Evolutionary conservation across 176 grass and related monocot genomes (phyloP).

Genomic region (Triticum turgidum): DNA sequence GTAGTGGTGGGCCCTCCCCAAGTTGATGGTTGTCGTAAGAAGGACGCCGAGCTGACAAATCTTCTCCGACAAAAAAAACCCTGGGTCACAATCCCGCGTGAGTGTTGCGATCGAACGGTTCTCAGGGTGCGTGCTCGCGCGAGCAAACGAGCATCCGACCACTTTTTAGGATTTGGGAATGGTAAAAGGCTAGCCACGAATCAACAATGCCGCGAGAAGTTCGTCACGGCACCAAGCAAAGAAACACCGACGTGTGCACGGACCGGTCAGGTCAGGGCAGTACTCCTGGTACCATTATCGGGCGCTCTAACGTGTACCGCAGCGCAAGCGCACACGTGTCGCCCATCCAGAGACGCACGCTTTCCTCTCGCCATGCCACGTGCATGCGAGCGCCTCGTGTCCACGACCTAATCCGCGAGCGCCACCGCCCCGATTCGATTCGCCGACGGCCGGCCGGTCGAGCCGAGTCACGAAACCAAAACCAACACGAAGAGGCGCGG

Average conservation of each 20-base stretch:
- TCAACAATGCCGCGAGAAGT: background rate
- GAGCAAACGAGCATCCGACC: too few relatives aligned
- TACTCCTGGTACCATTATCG: background rate
- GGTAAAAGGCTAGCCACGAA: too few relatives aligned
- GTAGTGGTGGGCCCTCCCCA: too few relatives aligned
- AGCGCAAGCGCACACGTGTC: background rate
- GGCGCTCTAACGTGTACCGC: background rate
- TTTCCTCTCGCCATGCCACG: background rate
- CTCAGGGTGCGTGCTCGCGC: too few relatives aligned
- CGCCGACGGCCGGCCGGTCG: background rate
- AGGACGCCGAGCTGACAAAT: too few relatives aligned
- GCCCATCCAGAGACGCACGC: background rate
- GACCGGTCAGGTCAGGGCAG: background rate
- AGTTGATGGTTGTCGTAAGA: too few relatives aligned
- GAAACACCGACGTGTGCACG: background rate
- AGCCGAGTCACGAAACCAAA: background rate
- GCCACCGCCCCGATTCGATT: background rate
- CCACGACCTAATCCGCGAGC: background rate
- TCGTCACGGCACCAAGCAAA: background rate
- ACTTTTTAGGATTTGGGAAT: too few relatives aligned
- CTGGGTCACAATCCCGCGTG: too few relatives aligned
- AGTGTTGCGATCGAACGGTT: too few relatives aligned
- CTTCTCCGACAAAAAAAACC: too few relatives aligned
- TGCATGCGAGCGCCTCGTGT: background rate
- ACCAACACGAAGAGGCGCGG: background rate